phyloP scores from a whole-genome alignment of 176 grass and related monocot genomes.

The Rhynchospora tenuis region DNA sequence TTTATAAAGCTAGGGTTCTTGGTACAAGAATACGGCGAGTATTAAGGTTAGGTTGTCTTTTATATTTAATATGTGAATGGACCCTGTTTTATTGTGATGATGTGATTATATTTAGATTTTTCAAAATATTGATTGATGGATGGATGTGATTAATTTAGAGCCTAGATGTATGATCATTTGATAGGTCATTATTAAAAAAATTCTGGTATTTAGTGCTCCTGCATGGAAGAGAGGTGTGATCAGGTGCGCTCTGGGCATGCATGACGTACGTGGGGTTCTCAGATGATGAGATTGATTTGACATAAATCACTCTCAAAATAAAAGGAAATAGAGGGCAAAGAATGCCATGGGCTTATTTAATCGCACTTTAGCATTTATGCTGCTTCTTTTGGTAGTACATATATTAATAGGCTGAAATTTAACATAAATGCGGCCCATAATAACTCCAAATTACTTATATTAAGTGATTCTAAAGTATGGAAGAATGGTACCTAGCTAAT shows the following conservation, averaged over 20 bases:
- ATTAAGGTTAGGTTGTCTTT: slow-evolving; percentile 20
- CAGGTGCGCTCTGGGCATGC: neutral
- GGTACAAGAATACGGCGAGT: slow-evolving; percentile 9
- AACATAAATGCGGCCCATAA: neutral
- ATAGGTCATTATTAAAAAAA: slow-evolving; percentile 33
- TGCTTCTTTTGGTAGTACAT: neutral
- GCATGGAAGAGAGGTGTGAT: neutral
- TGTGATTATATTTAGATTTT: slow-evolving; percentile 23
- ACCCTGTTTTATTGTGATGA: slow-evolving; percentile 20
- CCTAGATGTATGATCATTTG: slow-evolving; percentile 30
- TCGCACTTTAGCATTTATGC: neutral
- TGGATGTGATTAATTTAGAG: slow-evolving; percentile 45
- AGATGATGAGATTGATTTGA: slow-evolving; percentile 53
- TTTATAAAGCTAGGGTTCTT: slow-evolving; percentile 24
- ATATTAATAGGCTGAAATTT: neutral
- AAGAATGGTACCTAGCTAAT: no score
- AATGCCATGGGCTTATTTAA: slow-evolving; percentile 5
- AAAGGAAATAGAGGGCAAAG: neutral
- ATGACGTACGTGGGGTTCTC: slow-evolving; percentile 48
- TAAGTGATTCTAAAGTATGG: neutral
- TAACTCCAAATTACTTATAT: neutral
- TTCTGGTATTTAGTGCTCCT: slow-evolving; percentile 10
- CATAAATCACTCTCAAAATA: slow-evolving; percentile 6
- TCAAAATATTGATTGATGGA: slow-evolving; percentile 25
- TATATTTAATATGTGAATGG: slow-evolving; percentile 7